These are phyloP conservation scores for Fusarium sp. DNA, from an alignment of 2,329 filamentous ascomycete species.

Conservation along the genomic window DNA sequence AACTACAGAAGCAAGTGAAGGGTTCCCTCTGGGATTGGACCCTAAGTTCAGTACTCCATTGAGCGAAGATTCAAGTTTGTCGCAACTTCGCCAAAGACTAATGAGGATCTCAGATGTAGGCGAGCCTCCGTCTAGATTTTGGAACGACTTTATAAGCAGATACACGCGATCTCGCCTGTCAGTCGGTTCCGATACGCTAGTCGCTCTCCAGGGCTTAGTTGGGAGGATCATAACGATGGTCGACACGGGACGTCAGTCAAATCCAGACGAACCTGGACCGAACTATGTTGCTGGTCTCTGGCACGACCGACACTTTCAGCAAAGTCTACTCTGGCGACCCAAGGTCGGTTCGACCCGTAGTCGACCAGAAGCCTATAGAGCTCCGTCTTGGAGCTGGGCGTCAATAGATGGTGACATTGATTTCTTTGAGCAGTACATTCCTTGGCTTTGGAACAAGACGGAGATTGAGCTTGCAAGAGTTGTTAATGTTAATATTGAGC, in stretches of 20 bases:
- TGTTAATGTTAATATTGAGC: neutral
- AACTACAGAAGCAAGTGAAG: constrained; percentile 5
- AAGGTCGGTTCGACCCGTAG: fast-evolving
- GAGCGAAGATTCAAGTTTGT: neutral
- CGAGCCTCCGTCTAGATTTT: neutral
- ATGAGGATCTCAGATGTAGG: neutral
- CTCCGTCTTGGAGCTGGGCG: constrained; percentile 11
- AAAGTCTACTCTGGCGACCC: neutral
- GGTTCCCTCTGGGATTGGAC: neutral
- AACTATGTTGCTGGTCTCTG: constrained; percentile 1
- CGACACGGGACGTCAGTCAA: neutral
- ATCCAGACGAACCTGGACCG: fast-evolving
- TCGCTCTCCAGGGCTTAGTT: neutral
- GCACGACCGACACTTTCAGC: neutral
- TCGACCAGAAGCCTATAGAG: neutral
- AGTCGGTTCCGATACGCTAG: neutral
- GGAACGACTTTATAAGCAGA: neutral
- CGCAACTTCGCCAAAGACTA: neutral
- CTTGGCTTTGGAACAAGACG: constrained; percentile 6
- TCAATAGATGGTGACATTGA: neutral
- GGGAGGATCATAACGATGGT: neutral
- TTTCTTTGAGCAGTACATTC: neutral
- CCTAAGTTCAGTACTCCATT: neutral
- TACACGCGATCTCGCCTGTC: neutral
- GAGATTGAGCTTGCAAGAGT: neutral